Evolutionary conservation across 2,329 filamentous ascomycete species (phyloP).

Genomic region (Penicillium sp.): DNA sequence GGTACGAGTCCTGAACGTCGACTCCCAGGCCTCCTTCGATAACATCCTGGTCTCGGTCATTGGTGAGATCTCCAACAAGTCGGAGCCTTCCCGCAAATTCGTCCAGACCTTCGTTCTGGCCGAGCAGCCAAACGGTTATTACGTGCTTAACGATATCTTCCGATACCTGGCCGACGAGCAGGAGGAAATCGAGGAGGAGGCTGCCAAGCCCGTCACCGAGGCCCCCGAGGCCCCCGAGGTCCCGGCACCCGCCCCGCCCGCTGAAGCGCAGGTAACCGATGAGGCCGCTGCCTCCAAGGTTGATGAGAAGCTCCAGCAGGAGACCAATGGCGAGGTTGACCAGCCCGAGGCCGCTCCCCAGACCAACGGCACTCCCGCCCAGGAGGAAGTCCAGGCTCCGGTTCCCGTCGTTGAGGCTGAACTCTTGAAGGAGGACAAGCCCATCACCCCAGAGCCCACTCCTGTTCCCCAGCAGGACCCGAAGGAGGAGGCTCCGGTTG

Average conservation of each 20-base stretch:
- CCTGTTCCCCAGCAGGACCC: conserved; percentile 44
- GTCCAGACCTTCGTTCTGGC: conserved; percentile 97
- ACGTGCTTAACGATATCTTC: conserved; percentile 97
- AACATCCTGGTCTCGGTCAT: conserved; percentile 98
- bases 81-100: conserved; percentile 87
- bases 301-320: conserved; percentile 71
- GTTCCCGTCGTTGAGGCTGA: conserved; percentile 38
- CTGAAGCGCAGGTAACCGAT: conserved; percentile 33
- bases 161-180: conserved; percentile 84
- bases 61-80: conserved; percentile 94
- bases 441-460: conserved; percentile 58
- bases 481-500: conserved; percentile 41
- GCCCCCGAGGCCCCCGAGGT: conserved; percentile 42
- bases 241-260: conserved; percentile 24
- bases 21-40: conserved; percentile 85
- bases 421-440: conserved; percentile 55
- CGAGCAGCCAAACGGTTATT: conserved; percentile 93
- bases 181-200: conserved; percentile 50
- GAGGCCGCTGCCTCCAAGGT: conserved; percentile 52
- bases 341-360: conserved; percentile 31
- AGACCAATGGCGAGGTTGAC: conserved; percentile 45
- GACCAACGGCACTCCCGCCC: conserved; percentile 32
- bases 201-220: conserved; percentile 39
- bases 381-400: conserved; percentile 21
- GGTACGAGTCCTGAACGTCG: conserved; percentile 95